Conservation (phyloP, 2,329 filamentous ascomycete genomes). For the Tolypocladium capitatum region DNA sequence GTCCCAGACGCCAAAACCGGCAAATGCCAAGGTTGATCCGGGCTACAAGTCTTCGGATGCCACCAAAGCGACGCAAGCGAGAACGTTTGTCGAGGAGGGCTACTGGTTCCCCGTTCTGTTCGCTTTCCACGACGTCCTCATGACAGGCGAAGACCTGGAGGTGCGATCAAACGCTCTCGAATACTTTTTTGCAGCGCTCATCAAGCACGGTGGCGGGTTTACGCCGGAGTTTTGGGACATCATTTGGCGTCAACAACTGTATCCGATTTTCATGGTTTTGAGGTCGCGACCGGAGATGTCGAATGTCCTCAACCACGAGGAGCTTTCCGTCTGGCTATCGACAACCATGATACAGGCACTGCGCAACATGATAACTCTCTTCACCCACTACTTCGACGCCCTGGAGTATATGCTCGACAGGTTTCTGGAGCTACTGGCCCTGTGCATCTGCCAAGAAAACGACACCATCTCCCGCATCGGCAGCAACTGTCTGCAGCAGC, state of each 20-base stretch:
- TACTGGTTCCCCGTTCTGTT: constrained; percentile 99
- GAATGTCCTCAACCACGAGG: constrained; percentile 89
- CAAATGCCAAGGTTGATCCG: constrained; percentile 26
- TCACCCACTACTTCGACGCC: constrained; percentile 95
- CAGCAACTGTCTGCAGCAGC: constrained; percentile 92
- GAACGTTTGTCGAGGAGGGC: constrained; percentile 87
- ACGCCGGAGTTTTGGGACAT: constrained; percentile 96
- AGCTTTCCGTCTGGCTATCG: constrained; percentile 94
- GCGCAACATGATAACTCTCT: constrained; percentile 95
- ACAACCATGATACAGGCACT: constrained; percentile 99
- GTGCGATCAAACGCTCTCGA: constrained; percentile 83
- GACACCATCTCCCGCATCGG: constrained; percentile 96
- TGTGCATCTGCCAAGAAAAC: constrained; percentile 98
- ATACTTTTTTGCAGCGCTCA: constrained; percentile 90
- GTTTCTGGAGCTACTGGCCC: constrained; percentile 84
- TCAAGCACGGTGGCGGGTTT: constrained; percentile 82
- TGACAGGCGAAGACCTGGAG: constrained; percentile 97
- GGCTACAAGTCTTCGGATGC: constrained; percentile 29
- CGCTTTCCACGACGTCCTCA: constrained; percentile 95
- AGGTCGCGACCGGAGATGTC: constrained; percentile 94
- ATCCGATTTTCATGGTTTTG: constrained; percentile 96
- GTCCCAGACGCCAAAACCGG: constrained; percentile 44
- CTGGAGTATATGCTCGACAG: constrained; percentile 96
- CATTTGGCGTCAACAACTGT: constrained; percentile 89
- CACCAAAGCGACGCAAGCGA: constrained; percentile 44